Conservation (phyloP, 768 basidiomycete genomes). For the Hortiboletus flavorubellus region DNA sequence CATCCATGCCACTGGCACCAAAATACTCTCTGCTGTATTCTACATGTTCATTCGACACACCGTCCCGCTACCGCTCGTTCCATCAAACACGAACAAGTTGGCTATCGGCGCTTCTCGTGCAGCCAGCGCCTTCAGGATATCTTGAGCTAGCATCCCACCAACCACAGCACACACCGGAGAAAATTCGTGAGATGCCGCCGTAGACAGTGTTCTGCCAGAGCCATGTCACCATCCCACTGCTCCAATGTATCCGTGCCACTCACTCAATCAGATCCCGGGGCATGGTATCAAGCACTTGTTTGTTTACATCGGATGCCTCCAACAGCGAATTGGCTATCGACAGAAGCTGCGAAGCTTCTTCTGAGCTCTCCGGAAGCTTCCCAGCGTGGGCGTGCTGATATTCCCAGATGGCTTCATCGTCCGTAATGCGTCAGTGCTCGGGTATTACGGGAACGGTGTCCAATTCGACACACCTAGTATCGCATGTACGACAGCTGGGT, state of each 20-base stretch:
- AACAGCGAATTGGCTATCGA: conserved; percentile 62
- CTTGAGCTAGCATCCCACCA: conserved; percentile 92
- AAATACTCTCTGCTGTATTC: neutral
- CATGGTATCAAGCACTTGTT: conserved; percentile 54
- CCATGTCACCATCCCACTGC: conserved; percentile 7
- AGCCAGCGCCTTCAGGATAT: conserved; percentile 87
- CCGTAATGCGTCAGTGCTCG: conserved; percentile 13
- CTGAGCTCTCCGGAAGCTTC: conserved; percentile 50
- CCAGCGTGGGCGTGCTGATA: conserved; percentile 61
- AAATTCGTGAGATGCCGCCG: conserved; percentile 79
- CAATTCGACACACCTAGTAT: conserved; percentile 57
- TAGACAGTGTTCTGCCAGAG: conserved; percentile 56
- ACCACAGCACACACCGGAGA: conserved; percentile 93
- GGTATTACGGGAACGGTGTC: neutral
- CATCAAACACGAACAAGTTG: conserved; percentile 90
- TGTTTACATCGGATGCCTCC: conserved; percentile 63
- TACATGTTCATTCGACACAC: conserved; percentile 55
- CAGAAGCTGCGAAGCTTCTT: conserved; percentile 54
- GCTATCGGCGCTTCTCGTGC: conserved; percentile 90
- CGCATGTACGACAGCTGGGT: conserved; percentile 67
- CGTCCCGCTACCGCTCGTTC: conserved; percentile 70
- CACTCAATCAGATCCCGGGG: conserved; percentile 66
- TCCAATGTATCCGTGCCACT: neutral
- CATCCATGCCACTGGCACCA: neutral
- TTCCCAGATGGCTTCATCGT: conserved; percentile 71